These are phyloP conservation scores for Aspergillus caelatus DNA, from an alignment of 2,329 filamentous ascomycete genomes.

Conservation along the genomic window DNA sequence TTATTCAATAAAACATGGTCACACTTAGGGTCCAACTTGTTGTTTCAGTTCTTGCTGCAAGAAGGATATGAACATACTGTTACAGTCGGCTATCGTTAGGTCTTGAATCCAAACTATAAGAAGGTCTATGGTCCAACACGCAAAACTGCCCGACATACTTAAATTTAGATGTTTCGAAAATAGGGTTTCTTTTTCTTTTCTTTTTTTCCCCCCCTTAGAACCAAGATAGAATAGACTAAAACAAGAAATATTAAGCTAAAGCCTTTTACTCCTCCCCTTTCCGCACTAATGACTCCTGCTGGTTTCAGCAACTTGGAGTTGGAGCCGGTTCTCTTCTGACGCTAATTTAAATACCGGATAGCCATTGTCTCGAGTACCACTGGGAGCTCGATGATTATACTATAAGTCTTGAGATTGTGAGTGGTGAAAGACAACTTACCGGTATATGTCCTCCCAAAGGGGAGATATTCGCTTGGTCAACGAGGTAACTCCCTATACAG, in stretches of 20 bases:
- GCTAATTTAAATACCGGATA: background rate
- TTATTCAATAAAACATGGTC: background rate
- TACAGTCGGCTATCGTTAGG: background rate
- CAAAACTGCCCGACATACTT: no score
- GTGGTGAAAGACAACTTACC: no score
- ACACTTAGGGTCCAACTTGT: background rate
- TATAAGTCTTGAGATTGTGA: no score
- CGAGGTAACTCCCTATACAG: no score
- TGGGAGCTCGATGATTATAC: background rate
- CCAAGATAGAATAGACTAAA: background rate
- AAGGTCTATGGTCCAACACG: background rate
- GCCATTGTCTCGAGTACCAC: background rate
- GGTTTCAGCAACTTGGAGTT: background rate
- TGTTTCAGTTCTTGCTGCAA: constrained; percentile 5
- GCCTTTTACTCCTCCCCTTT: background rate
- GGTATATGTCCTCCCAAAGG: no score
- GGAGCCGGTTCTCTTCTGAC: background rate
- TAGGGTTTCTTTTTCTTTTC: no score
- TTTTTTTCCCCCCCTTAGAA: no score
- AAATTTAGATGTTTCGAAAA: background rate
- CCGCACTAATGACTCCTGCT: background rate
- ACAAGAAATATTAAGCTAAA: background rate
- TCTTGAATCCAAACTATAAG: background rate
- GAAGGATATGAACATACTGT: constrained; percentile 1
- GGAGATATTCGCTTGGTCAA: no score